Evolutionary conservation across 2,329 filamentous ascomycete species (phyloP).

Genomic region (Cladosporium sphaerospermum): DNA sequence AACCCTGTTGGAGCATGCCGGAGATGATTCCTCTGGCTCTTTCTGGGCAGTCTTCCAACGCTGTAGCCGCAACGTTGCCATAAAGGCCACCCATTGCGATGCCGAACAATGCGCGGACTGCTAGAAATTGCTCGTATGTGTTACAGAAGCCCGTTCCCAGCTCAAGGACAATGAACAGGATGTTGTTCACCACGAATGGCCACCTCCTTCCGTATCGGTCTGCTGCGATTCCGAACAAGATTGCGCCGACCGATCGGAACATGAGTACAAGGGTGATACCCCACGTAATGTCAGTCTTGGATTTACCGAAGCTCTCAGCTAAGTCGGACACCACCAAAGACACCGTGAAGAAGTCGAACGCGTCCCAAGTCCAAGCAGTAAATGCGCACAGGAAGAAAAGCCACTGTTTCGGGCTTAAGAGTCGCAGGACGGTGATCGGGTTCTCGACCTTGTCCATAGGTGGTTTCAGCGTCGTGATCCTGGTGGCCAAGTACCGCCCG

Average conservation of each 20-base stretch:
- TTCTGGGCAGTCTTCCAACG: constrained; percentile 55
- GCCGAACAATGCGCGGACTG: constrained; percentile 54
- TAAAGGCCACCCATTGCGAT: constrained; percentile 61
- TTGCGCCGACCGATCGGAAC: constrained; percentile 54
- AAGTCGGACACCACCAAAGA: constrained; percentile 50
- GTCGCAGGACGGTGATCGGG: constrained; percentile 45
- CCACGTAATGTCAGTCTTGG: constrained; percentile 56
- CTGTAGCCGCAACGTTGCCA: constrained; percentile 56
- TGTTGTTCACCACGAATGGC: constrained; percentile 55
- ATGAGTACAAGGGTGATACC: constrained; percentile 52
- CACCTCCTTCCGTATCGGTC: constrained; percentile 31
- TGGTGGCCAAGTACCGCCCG: constrained; percentile 47
- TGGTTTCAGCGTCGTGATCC: constrained; percentile 50
- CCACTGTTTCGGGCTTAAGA: constrained; percentile 52
- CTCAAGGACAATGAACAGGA: constrained; percentile 56
- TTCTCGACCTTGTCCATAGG: constrained; percentile 50
- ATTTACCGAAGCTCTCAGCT: constrained; percentile 48
- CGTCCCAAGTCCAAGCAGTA: constrained; percentile 45
- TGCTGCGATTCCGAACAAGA: constrained; percentile 46
- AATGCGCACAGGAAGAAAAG: constrained; percentile 49
- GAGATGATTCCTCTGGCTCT: constrained; percentile 55
- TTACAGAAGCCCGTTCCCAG: constrained; percentile 54
- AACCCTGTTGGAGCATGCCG: constrained; percentile 58
- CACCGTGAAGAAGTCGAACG: constrained; percentile 55
- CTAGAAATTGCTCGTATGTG: constrained; percentile 54